Evolutionary conservation across 306 rosid species (phyloP).

Genomic region (Vigna radiata): DNA sequence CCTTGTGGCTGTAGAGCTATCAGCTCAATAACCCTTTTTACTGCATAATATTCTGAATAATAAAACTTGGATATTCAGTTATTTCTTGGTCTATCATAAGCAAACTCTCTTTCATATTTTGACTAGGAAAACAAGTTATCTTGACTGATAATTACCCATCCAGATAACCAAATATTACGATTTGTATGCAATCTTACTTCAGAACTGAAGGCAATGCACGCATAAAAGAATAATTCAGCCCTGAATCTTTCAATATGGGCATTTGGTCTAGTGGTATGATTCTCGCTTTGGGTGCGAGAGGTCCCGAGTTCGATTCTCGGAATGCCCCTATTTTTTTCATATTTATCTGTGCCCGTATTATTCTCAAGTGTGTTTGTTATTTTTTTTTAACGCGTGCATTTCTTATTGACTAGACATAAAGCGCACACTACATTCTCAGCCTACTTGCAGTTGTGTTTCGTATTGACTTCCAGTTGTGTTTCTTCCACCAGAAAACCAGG

Average conservation of each 20-base stretch:
- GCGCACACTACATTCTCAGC: neutral
- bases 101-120: conserved; percentile 1
- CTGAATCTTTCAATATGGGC: conserved; percentile 28
- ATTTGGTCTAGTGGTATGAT: conserved; percentile 70
- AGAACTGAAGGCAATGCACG: neutral
- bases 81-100: neutral
- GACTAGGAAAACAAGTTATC: conserved; percentile 14
- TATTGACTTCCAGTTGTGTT: neutral
- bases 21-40: no score
- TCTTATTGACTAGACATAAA: neutral
- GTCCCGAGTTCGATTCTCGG: conserved; percentile 63
- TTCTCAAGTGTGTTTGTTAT: neutral
- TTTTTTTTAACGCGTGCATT: no score
- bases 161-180: neutral
- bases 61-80: no score
- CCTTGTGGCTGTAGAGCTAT: no score
- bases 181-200: conserved; percentile 1
- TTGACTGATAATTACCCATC: neutral
- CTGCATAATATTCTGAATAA: no score
- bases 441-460: neutral
- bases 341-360: neutral
- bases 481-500: neutral
- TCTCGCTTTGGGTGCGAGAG: conserved; percentile 66
- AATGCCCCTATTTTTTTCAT: conserved; percentile 42
- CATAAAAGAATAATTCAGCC: neutral